Conservation (phyloP, 2,329 filamentous ascomycete genomes). For the Trichoderma arundinaceum region DNA sequence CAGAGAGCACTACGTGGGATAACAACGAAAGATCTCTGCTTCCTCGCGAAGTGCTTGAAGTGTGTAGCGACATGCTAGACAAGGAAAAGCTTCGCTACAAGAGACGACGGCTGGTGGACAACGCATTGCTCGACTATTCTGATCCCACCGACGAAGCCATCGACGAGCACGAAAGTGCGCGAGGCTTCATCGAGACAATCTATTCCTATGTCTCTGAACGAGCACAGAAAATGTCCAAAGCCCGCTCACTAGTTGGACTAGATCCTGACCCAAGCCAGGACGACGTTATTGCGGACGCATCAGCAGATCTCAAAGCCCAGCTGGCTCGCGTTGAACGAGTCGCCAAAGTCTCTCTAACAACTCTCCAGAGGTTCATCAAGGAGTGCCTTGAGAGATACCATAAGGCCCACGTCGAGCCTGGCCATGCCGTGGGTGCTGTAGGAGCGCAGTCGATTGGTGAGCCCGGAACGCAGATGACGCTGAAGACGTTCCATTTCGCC, state of each 20-base stretch:
- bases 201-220: conserved; percentile 70
- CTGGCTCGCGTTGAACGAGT: conserved; percentile 67
- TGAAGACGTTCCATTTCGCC: conserved; percentile 99
- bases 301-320: conserved; percentile 38
- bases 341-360: conserved; percentile 79
- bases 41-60: conserved; percentile 72
- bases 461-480: conserved; percentile 97
- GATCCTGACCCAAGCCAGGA: conserved; percentile 38
- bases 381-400: conserved; percentile 90
- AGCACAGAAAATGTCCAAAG: conserved; percentile 64
- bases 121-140: conserved; percentile 68
- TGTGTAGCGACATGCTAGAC: conserved; percentile 72
- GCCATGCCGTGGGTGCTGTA: conserved; percentile 93
- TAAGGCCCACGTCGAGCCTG: conserved; percentile 88
- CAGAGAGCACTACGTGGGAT: conserved; percentile 76
- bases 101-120: conserved; percentile 65
- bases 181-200: conserved; percentile 81
- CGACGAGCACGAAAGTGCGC: conserved; percentile 80
- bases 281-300: conserved; percentile 35
- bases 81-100: conserved; percentile 69
- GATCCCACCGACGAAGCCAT: conserved; percentile 72
- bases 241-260: conserved; percentile 59
- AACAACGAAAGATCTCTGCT: conserved; percentile 75
- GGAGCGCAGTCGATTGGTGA: conserved; percentile 98
- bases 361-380: conserved; percentile 76